Evolutionary conservation across 139 green algal genomes (phyloP), one percentile per base, ranked within the genome.

Genomic region (Trebouxia sp.): DNA sequence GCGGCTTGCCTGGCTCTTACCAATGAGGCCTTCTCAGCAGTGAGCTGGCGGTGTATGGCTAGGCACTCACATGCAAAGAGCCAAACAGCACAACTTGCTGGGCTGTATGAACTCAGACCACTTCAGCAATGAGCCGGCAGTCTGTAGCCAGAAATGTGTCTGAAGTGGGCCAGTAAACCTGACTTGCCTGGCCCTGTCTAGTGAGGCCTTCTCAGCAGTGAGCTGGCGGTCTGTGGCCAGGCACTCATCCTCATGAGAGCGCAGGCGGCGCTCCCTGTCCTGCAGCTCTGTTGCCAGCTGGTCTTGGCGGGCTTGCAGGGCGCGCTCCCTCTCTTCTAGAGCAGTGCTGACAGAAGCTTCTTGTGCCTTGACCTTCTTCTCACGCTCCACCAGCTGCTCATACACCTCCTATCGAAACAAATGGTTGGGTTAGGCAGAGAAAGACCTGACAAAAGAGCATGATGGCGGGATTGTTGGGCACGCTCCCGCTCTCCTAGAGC

Each of bases 321-420:
- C 45, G 17, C 15, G 48, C 75, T 80, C 75, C 28, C 48, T 47
- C 42, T 82, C 58, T 12, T 22, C 58, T 43, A 62, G 20, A 28
- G 58, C 62, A 11, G 37, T 50, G 28, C 56, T 70, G 14, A 82
- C 38, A 14, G 47, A 38, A 5, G 43, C 78, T 30, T 82, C 78
- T 20, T 48, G n/a, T 62, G 17, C 42, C 41, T 58, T 56, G 4
- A 77, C 41, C 15, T 37, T 42, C 62, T 76, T 65, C 42, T 82
- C 78, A 5, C 78, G 58, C 62, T 56, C 78, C 62, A 77, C 62
- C 43, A 82, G 78, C 62, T 82, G 62, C 30, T 82, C 78, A 48
- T 82, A 82, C 43, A 82, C 78, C n/a, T 76, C 62, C 78, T 82
- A 43, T 5, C 32, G 35, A 5, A 1, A 14, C 30, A 28, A 32